phyloP scores from a whole-genome alignment of 768 basidiomycete species.

The Russula compacta region DNA sequence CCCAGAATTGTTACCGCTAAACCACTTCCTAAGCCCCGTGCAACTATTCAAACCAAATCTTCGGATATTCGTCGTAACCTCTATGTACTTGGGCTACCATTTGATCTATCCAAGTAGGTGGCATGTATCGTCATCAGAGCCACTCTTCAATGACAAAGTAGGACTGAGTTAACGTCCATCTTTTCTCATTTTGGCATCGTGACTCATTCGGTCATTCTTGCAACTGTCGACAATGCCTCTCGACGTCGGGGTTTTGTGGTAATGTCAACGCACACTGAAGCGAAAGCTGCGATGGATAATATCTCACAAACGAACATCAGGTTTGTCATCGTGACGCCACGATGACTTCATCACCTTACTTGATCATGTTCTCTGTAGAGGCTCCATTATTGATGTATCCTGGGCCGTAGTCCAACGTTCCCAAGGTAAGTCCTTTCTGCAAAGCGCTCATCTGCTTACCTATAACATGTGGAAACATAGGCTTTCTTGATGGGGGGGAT shows the following conservation, averaged over 20 bases:
- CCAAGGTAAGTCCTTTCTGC: slow-evolving; percentile 40
- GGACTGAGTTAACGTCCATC: slow-evolving; percentile 48
- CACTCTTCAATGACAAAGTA: slow-evolving; percentile 14
- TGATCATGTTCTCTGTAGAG: slow-evolving; percentile 33
- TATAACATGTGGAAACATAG: slow-evolving; percentile 29
- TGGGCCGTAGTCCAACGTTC: slow-evolving; percentile 87
- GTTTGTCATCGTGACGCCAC: slow-evolving; percentile 31
- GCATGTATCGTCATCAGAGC: neutral
- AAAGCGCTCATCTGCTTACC: slow-evolving; percentile 5
- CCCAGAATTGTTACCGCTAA: slow-evolving; percentile 23
- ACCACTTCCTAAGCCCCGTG: slow-evolving; percentile 17
- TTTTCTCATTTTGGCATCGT: slow-evolving; percentile 63
- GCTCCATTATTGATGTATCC: slow-evolving; percentile 69
- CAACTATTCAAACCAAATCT: slow-evolving; percentile 26
- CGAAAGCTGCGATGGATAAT: slow-evolving; percentile 54
- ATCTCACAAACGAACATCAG: slow-evolving; percentile 63
- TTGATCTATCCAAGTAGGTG: slow-evolving; percentile 66
- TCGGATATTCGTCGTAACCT: slow-evolving; percentile 60
- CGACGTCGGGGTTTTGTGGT: slow-evolving; percentile 78
- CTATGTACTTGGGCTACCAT: slow-evolving; percentile 77
- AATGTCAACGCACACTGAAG: slow-evolving; percentile 67
- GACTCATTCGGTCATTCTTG: slow-evolving; percentile 69
- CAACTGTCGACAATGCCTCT: slow-evolving; percentile 77
- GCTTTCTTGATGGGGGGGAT: slow-evolving; percentile 76
- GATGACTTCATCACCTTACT: neutral